Percentiles rank a stretch among this genome's conserved stretches.
Evolutionary conservation across 768 basidiomycete genomes (phyloP).

Genomic region (Calvatia gigantea): DNA sequence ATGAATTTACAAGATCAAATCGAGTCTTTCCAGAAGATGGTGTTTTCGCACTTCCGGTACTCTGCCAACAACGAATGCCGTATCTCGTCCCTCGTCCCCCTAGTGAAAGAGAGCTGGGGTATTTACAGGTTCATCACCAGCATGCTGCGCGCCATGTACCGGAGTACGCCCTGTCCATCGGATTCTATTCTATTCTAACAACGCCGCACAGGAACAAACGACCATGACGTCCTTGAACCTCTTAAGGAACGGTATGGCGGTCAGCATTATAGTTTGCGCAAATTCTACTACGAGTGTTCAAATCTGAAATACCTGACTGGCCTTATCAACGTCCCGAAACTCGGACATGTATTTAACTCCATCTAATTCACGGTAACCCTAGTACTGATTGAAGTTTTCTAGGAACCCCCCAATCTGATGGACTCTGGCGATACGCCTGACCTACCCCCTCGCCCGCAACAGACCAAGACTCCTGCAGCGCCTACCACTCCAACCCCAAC

Average conservation of each 20-base stretch:
- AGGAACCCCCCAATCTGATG: constrained; percentile 96
- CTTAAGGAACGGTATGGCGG: constrained; percentile 82
- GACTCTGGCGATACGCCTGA: constrained; percentile 84
- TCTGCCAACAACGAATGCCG: constrained; percentile 96
- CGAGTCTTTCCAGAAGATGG: constrained; percentile 96
- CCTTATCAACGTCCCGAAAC: constrained; percentile 96
- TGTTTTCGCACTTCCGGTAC: constrained; percentile 91
- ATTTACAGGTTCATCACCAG: constrained; percentile 99
- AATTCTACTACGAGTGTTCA: constrained; percentile 99
- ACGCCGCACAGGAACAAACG: constrained; percentile 71
- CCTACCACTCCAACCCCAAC: constrained; percentile 71
- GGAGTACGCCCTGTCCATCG: constrained; percentile 50
- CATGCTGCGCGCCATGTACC: constrained; percentile 96
- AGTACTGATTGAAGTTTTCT: constrained; percentile 3
- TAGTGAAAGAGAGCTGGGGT: constrained; percentile 99
- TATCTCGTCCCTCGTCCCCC: constrained; percentile 91
- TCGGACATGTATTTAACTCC: constrained; percentile 66
- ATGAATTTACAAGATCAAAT: constrained; percentile 99
- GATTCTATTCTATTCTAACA: background rate
- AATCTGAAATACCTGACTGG: constrained; percentile 98
- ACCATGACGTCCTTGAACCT: constrained; percentile 85
- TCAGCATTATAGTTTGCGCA: constrained; percentile 90
- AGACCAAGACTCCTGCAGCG: constrained; percentile 53
- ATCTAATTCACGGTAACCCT: background rate
- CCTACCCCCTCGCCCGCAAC: constrained; percentile 78